Percentiles rank a stretch among this genome's conserved stretches.
phyloP scores from a whole-genome alignment of 345 rosid genomes.

The Cochlearia excelsa region DNA sequence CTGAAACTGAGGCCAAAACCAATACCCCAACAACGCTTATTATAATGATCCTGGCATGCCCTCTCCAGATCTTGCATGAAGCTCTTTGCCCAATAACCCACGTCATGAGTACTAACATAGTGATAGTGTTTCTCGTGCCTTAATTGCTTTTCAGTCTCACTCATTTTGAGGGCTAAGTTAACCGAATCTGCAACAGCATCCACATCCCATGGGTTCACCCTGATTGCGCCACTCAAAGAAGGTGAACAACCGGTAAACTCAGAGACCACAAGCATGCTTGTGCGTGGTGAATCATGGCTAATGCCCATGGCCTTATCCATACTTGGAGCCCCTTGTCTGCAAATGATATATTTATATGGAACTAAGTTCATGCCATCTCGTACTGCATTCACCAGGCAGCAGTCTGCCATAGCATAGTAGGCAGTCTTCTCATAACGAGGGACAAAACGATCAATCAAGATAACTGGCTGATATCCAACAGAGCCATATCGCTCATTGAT shows the following conservation, averaged over 20 bases:
- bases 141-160: conserved; percentile 59
- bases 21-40: conserved; percentile 74
- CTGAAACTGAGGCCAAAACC: conserved; percentile 73
- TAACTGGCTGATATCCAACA: conserved; percentile 55
- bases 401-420: conserved; percentile 73
- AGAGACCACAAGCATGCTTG: conserved; percentile 80
- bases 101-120: conserved; percentile 68
- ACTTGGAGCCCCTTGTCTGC: conserved; percentile 67
- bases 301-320: conserved; percentile 56
- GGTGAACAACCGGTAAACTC: conserved; percentile 87
- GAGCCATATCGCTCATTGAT: conserved; percentile 63
- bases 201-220: conserved; percentile 81
- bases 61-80: conserved; percentile 69
- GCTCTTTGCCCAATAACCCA: conserved; percentile 76
- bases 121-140: conserved; percentile 80
- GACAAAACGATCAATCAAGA: conserved; percentile 65
- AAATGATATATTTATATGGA: conserved; percentile 69
- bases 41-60: conserved; percentile 69
- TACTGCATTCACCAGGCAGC: conserved; percentile 78
- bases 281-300: conserved; percentile 43
- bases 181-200: conserved; percentile 77
- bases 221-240: conserved; percentile 76
- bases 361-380: conserved; percentile 89
- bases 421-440: conserved; percentile 79
- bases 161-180: conserved; percentile 49